Evolutionary conservation across 1,139 yeast species (phyloP).

Genomic region (Geotrichum europaeum): DNA sequence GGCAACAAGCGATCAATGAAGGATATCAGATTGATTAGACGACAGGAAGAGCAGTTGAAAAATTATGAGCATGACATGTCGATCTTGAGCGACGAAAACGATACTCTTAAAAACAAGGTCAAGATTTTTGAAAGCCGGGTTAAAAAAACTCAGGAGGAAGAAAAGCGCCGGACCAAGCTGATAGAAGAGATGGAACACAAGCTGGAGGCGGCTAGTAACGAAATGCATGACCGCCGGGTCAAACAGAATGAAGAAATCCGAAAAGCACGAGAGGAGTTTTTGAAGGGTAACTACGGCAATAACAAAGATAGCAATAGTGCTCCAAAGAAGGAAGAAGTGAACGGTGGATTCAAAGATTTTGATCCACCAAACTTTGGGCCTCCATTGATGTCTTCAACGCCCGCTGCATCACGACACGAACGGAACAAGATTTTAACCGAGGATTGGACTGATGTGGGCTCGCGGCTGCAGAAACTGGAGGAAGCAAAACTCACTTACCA

Average conservation of each 20-base stretch:
- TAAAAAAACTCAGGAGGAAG: conserved; percentile 16
- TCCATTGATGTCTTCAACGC: conserved; percentile 1
- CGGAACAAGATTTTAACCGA: neutral
- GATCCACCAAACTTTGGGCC: conserved; percentile 5
- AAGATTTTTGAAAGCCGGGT: conserved; percentile 11
- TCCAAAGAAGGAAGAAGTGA: neutral
- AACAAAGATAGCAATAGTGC: neutral
- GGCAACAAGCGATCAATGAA: conserved; percentile 1
- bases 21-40: conserved; percentile 11
- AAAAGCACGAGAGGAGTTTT: conserved; percentile 11
- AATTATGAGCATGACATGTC: conserved; percentile 18
- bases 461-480: conserved; percentile 8
- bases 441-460: conserved; percentile 10
- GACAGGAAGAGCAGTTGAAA: conserved; percentile 19
- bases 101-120: conserved; percentile 13
- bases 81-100: conserved; percentile 16
- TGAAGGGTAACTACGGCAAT: neutral
- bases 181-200: conserved; percentile 20
- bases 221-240: conserved; percentile 13
- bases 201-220: conserved; percentile 12
- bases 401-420: neutral
- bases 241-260: conserved; percentile 15
- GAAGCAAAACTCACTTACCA: conserved; percentile 11
- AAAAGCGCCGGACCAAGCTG: conserved; percentile 16
- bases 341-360: neutral